Conservation (phyloP, 2,329 filamentous ascomycete species). For the Exophiala oligosperma region DNA sequence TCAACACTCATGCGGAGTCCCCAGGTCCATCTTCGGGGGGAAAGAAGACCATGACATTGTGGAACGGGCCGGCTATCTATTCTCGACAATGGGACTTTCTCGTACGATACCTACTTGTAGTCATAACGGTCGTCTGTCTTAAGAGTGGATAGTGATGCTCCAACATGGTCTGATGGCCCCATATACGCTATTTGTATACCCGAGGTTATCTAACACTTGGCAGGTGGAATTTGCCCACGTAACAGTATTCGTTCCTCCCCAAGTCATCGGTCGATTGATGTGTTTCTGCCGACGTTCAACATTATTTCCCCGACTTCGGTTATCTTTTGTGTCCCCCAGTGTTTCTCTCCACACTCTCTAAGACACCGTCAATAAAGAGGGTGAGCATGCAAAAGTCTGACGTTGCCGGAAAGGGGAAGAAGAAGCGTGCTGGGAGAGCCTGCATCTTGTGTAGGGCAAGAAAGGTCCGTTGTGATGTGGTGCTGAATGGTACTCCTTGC, state of each 20-base stretch:
- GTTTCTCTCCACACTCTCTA: too few relatives aligned
- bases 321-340: too few relatives aligned
- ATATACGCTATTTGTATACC: neutral
- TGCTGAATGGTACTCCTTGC: neutral
- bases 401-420: neutral
- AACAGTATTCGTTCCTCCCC: neutral
- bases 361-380: neutral
- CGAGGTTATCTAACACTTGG: neutral
- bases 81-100: neutral
- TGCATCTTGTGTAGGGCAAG: conserved; percentile 11
- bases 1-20: neutral
- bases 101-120: too few relatives aligned
- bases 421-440: conserved; percentile 12
- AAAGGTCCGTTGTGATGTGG: conserved; percentile 8
- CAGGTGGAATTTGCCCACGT: neutral
- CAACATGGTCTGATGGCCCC: neutral
- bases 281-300: too few relatives aligned
- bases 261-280: neutral
- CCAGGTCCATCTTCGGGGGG: neutral
- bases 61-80: neutral
- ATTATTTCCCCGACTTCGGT: too few relatives aligned
- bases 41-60: neutral
- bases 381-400: neutral
- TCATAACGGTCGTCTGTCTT: too few relatives aligned
- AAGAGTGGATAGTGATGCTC: neutral